Conservation (phyloP, 495 filamentous ascomycete genomes). For the Penicillium lividum region DNA sequence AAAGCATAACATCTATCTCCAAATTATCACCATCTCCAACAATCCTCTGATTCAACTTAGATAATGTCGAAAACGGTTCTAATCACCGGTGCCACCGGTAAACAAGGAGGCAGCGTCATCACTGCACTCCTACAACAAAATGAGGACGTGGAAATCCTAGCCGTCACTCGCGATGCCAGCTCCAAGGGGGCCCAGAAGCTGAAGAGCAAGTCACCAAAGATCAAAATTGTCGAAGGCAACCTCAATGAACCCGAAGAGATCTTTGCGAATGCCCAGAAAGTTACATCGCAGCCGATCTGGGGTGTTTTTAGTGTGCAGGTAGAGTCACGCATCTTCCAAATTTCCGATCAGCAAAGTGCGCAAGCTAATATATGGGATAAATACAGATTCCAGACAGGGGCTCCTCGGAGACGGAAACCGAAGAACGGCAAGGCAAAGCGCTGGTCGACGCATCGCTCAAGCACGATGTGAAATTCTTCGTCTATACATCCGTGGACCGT, state of each 20-base stretch:
- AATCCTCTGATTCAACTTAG: neutral
- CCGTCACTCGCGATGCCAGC: constrained; percentile 62
- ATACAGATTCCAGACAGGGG: neutral
- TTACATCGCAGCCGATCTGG: constrained; percentile 49
- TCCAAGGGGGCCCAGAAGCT: constrained; percentile 57
- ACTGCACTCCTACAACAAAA: constrained; percentile 51
- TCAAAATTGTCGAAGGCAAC: constrained; percentile 60
- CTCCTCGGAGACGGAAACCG: constrained; percentile 34
- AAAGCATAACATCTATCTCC: neutral
- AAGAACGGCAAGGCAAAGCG: constrained; percentile 62
- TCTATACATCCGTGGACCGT: constrained; percentile 69
- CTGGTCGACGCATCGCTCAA: constrained; percentile 61
- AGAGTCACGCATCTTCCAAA: constrained; percentile 27
- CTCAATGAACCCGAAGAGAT: constrained; percentile 50
- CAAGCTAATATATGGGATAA: too few relatives aligned
- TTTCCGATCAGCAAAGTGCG: constrained; percentile 29
- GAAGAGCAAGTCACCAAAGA: constrained; percentile 37
- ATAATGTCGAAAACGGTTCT: constrained; percentile 39
- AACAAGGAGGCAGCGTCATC: constrained; percentile 67
- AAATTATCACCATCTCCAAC: neutral
- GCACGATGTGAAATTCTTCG: constrained; percentile 60
- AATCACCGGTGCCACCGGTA: constrained; percentile 65
- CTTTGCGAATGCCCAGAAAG: constrained; percentile 49
- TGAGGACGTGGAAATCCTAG: constrained; percentile 62
- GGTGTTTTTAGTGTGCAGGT: constrained; percentile 52